Evolutionary conservation across 441 rosid genomes (phyloP), one percentile per base, ranked within the genome.

Genomic region (Eutrema salsugineum): DNA sequence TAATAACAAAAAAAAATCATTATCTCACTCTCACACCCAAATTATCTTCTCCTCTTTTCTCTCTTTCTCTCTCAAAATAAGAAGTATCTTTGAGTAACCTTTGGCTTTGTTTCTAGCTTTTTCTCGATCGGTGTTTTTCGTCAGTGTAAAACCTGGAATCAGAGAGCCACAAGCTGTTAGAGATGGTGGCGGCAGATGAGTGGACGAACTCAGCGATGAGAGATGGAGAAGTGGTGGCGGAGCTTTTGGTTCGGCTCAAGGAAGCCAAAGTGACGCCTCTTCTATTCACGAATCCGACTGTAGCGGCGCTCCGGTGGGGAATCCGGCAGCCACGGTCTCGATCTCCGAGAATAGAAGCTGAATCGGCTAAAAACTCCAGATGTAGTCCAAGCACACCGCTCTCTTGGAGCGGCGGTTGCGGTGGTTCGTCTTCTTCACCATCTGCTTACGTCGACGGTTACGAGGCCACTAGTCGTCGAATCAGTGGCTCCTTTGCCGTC

Each of bases 371-470:
- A 42, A 78, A 85, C 46, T 66, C 82, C 30, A 86, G 94, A 82
- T 84, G 87, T 68, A 94, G 97, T 62, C 99, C 99, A 15, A 91
- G 92, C 24, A 94, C 97, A 7, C 97, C 99, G 11, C 94, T 94
- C 28, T 90, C 97, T 10, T 94, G 97, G 99, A 91, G 99, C 80
- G 87, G 88, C 3, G 80, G 84, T 73, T 80, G 79, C 55, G 79
- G 75, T 62, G 85, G 77, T 39, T 64, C 78, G 56, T 78, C 77
- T 35, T 77, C 78, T 50, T 88, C 91, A 22, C 88, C 93, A 1
- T 88, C 95, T 50, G 80, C 82, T 43, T 74, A 87, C 16, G 83
- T 66, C 72, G 96, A 83, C 46, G 89, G 88, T 32, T 82, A 70
- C 59, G 97, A 90, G 54, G 96, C 88, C 44, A 80, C 92, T 47